phyloP scores from a whole-genome alignment of 1,284 basidiomycete species.

The Papiliotrema fonsecae region DNA sequence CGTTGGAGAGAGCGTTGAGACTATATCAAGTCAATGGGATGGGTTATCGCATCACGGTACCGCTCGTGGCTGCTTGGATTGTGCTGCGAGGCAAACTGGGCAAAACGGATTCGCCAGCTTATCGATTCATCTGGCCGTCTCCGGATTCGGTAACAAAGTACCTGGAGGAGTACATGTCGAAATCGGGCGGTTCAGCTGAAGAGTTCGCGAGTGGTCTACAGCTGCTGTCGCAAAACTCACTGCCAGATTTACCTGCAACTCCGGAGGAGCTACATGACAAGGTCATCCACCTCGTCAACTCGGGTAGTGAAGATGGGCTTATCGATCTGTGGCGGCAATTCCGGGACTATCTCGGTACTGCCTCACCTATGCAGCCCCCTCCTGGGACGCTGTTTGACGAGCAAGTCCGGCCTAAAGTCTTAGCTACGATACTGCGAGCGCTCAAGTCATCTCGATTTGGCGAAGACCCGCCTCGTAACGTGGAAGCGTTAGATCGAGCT shows the following conservation, averaged over 20 bases:
- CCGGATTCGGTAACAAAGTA: constrained; percentile 1
- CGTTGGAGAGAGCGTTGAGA: neutral
- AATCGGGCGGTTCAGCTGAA: neutral
- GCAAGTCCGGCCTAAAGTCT: neutral
- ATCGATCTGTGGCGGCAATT: constrained; percentile 7
- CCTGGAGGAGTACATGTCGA: neutral
- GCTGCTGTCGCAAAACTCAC: neutral
- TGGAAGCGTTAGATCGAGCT: neutral
- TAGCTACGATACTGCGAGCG: neutral
- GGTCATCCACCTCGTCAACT: neutral
- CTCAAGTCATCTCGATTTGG: neutral
- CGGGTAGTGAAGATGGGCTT: constrained; percentile 1
- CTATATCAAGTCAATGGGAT: neutral
- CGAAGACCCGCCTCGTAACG: neutral
- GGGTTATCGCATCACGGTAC: constrained; percentile 2
- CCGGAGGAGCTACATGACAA: constrained; percentile 4
- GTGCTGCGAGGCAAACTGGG: constrained; percentile 8
- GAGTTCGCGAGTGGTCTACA: neutral
- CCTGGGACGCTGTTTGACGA: neutral
- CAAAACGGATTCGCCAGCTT: neutral
- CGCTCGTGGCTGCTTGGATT: constrained; percentile 11
- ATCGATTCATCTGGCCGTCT: constrained; percentile 2
- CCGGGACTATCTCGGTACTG: neutral
- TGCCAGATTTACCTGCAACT: constrained; percentile 1
- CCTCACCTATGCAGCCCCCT: neutral